These are phyloP conservation scores for Phytophthora fragariaefolia DNA, from an alignment of 352 stramenopile genomes.

Conservation along the genomic window DNA sequence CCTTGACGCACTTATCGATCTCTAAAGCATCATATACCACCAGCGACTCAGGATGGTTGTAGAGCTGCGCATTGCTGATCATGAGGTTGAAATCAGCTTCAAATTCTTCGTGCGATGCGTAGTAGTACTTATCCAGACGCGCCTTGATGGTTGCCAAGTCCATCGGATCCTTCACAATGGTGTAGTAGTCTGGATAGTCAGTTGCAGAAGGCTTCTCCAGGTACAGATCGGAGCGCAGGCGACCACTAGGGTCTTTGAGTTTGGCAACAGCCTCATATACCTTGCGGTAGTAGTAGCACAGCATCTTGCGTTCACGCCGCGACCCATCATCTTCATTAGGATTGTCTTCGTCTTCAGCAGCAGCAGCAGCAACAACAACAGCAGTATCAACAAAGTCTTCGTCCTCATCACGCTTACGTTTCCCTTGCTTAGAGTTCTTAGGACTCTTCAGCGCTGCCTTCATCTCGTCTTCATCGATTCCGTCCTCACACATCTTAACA, in stretches of 20 bases:
- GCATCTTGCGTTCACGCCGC: conserved; percentile 63
- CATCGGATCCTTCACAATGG: conserved; percentile 89
- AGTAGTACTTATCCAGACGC: conserved; percentile 75
- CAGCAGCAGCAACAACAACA: conserved; percentile 14
- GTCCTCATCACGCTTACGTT: conserved; percentile 47
- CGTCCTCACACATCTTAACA: conserved; percentile 89
- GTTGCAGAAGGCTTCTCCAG: conserved; percentile 79
- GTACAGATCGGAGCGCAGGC: conserved; percentile 74
- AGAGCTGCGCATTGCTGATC: conserved; percentile 87
- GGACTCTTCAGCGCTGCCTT: conserved; percentile 32
- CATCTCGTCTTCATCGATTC: conserved; percentile 55
- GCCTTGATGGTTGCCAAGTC: conserved; percentile 87
- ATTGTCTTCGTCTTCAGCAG: conserved; percentile 42
- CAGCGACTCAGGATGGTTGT: conserved; percentile 86
- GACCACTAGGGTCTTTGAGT: conserved; percentile 72
- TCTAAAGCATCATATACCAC: conserved; percentile 85
- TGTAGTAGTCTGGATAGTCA: conserved; percentile 92
- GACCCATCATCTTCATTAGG: conserved; percentile 54
- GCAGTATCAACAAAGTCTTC: conserved; percentile 27
- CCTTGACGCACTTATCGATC: conserved; percentile 87
- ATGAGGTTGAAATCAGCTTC: conserved; percentile 88
- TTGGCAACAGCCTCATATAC: conserved; percentile 87
- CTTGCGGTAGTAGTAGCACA: conserved; percentile 86
- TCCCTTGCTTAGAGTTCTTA: conserved; percentile 23
- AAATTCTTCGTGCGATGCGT: conserved; percentile 68